Base-by-base conservation (phyloP, 2,329 filamentous ascomycete species). In the Penicillium sp. region DNA sequence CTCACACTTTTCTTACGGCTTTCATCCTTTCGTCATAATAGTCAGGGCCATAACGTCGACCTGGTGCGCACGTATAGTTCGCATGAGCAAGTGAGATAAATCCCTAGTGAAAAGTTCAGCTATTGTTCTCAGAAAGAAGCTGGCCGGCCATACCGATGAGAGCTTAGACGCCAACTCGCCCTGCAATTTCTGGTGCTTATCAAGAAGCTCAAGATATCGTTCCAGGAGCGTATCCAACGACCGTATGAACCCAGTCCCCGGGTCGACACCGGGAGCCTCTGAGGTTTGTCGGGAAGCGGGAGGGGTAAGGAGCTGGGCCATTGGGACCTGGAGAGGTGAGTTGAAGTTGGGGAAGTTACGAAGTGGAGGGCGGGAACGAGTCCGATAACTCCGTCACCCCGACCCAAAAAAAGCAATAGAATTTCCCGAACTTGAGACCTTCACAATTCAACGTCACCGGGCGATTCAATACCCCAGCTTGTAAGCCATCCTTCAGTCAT, bases 21-120 rank as follows among this genome's bases (percentile, higher is more conserved):
- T 83, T 82, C 82, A 83, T 84, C 35, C 82, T 73, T 50, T 79
- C 78, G 70, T 84, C 82, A 62, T 83, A 84, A 64, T 79, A 82
- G 57, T 84, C 81, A 41, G 78, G 73, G 15, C 82, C 82, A 72
- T 80, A 82, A 54, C 78, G 71, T 58, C 80, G 76, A 17, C 79
- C 79, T 17, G 79, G 76, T 3, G 79, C 73, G 62, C 77, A 79
- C 31, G 76, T 77, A 63, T 81, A 81, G 64, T 84, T 83, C 44
- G 82, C 82, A 60, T 82, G 78, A 21, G 82, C 78, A 35, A 84
- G 76, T 44, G 79, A 76, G 45, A 83, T 71, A 64, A 82, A 83
- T 5, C 81, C 82, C 76, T 84, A 47, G 45, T n/a, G 11, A 21
- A 21, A 13, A 26, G 17, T 11, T 62, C 26, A 62, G 55, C 26